Conservation (phyloP, 257 asterid species). For the Scutellaria barbata region DNA sequence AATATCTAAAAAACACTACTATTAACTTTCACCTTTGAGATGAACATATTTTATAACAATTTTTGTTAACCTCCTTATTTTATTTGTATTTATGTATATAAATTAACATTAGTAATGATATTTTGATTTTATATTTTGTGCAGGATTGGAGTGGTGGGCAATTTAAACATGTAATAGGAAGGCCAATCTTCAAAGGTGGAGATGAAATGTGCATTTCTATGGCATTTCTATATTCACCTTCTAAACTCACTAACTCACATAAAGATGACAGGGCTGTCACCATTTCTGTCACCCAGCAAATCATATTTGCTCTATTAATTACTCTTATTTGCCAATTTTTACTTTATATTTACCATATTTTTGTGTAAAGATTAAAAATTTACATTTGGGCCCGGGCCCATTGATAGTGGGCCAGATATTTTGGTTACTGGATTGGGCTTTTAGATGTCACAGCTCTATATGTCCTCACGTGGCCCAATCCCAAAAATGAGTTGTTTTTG, state of each 20-base stretch:
- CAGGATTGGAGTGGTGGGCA: constrained; percentile 67
- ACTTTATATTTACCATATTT: constrained; percentile 40
- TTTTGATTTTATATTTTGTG: background rate
- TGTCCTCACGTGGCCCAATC: background rate
- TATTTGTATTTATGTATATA: too few relatives aligned
- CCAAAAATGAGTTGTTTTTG: background rate
- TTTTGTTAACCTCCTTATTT: too few relatives aligned
- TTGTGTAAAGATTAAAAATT: constrained; percentile 15
- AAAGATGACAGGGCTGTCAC: constrained; percentile 31
- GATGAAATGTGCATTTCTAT: constrained; percentile 56
- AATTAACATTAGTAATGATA: background rate
- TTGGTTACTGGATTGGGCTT: constrained; percentile 16
- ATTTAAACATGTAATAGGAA: constrained; percentile 77
- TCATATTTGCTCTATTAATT: constrained; percentile 45
- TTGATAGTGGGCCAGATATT: background rate
- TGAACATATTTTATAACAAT: too few relatives aligned
- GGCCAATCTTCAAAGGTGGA: constrained; percentile 60
- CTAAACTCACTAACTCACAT: constrained; percentile 26
- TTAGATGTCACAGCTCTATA: background rate
- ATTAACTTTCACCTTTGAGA: too few relatives aligned
- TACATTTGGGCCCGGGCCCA: constrained; percentile 24
- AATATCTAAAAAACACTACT: too few relatives aligned
- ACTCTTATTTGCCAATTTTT: constrained; percentile 51
- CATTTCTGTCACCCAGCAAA: constrained; percentile 65
- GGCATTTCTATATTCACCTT: constrained; percentile 64